phyloP scores from a whole-genome alignment of 2,329 filamentous ascomycete genomes.

The Ophiocordyceps camponoti-rufipedis region DNA sequence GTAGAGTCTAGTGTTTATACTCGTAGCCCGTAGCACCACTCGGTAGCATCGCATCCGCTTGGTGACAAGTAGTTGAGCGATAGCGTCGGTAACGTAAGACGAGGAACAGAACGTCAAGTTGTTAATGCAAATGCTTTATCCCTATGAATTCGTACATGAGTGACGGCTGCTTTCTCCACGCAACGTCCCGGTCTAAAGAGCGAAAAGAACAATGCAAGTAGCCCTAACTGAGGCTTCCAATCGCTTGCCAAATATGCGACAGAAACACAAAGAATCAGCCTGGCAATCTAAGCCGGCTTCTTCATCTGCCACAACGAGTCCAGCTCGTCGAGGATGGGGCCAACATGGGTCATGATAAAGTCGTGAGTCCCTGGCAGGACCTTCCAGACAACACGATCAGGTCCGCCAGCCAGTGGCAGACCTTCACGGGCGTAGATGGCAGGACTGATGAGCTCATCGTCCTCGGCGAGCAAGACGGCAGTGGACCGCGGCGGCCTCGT shows the following conservation, averaged over 20 bases:
- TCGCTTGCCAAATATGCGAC: not conserved
- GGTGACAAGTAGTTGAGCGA: no score
- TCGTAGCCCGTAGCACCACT: no score
- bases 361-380: constrained; percentile 38
- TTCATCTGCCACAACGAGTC: constrained; percentile 26
- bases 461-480: constrained; percentile 30
- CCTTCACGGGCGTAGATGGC: constrained; percentile 29
- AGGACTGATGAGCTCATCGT: constrained; percentile 34
- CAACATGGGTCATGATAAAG: constrained; percentile 39
- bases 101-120: no score
- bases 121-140: no score
- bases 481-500: constrained; percentile 22
- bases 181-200: not conserved
- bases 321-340: constrained; percentile 24
- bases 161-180: not conserved
- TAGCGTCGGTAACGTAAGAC: no score
- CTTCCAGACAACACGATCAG: constrained; percentile 28
- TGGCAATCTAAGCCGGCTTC: not conserved
- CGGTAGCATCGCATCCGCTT: no score
- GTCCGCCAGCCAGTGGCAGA: constrained; percentile 31
- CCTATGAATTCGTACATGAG: not conserved
- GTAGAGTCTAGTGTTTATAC: no score
- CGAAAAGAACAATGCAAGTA: not conserved
- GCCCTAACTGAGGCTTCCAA: not conserved
- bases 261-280: not conserved